Conservation (phyloP, 495 filamentous ascomycete species). For the Penicillium ochrochloron region DNA sequence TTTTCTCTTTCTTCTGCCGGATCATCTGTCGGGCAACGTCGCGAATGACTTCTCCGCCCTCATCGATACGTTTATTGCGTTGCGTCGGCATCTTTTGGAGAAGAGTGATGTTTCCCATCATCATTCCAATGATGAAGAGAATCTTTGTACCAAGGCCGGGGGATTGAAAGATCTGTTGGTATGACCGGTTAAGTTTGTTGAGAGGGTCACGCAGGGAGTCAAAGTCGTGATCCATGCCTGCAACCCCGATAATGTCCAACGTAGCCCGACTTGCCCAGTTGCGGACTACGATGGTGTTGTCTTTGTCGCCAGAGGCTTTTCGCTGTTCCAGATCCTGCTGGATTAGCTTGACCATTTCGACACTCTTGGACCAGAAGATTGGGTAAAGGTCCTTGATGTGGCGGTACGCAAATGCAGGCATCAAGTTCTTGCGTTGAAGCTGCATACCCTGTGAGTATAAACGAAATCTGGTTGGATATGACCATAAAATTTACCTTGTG, state of each 20-base stretch:
- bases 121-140: conserved; percentile 48
- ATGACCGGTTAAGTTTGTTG: conserved; percentile 67
- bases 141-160: conserved; percentile 28
- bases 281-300: conserved; percentile 59
- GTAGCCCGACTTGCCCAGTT: conserved; percentile 73
- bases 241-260: conserved; percentile 86
- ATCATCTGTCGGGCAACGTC: conserved; percentile 68
- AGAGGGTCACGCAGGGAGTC: conserved; percentile 66
- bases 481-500: conserved; percentile 59
- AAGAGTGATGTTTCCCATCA: conserved; percentile 40
- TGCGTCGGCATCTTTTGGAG: conserved; percentile 61
- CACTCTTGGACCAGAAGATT: conserved; percentile 77
- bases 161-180: conserved; percentile 52
- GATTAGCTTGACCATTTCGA: conserved; percentile 51
- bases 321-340: conserved; percentile 36
- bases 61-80: conserved; percentile 64
- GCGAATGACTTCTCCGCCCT: conserved; percentile 62
- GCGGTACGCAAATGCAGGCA: conserved; percentile 83
- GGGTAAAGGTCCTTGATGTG: conserved; percentile 89
- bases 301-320: conserved; percentile 27
- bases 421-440: conserved; percentile 74
- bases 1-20: conserved; percentile 64
- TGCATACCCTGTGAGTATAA: conserved; percentile 16
- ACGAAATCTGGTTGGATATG: neutral
- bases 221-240: conserved; percentile 86